These are phyloP conservation scores for Turritis glabra DNA, from an alignment of 345 rosid species.

Conservation along the genomic window DNA sequence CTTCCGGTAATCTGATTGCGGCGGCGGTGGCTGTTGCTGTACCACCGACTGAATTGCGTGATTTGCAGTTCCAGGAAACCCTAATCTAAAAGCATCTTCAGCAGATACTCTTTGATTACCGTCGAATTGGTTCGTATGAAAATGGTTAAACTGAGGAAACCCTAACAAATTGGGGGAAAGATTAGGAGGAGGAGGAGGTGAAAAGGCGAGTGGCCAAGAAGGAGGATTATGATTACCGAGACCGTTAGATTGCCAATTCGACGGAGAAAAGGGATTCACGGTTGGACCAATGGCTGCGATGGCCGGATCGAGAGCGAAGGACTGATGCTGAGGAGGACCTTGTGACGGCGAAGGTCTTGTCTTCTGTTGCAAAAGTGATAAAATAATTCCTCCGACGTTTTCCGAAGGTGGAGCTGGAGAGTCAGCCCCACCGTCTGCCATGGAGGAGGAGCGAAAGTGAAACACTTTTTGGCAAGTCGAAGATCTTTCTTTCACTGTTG, in stretches of 20 bases:
- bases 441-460: slow-evolving; percentile 19
- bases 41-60: slow-evolving; percentile 40
- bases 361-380: slow-evolving; percentile 65
- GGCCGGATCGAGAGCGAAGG: slow-evolving; percentile 65
- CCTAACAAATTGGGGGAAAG: slow-evolving; percentile 50
- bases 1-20: slow-evolving; percentile 39
- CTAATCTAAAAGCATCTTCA: slow-evolving; percentile 57
- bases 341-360: slow-evolving; percentile 26
- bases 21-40: slow-evolving; percentile 34
- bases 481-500: slow-evolving; percentile 20
- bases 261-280: slow-evolving; percentile 36
- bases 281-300: slow-evolving; percentile 80
- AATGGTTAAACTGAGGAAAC: slow-evolving; percentile 47
- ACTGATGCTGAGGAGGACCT: slow-evolving; percentile 21
- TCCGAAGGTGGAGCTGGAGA: slow-evolving; percentile 47
- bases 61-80: slow-evolving; percentile 43
- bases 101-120: slow-evolving; percentile 36
- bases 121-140: slow-evolving; percentile 38
- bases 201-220: slow-evolving; percentile 44
- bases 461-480: slow-evolving; percentile 17
- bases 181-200: slow-evolving; percentile 51
- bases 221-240: slow-evolving; percentile 37
- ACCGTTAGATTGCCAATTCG: slow-evolving; percentile 48
- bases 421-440: slow-evolving; percentile 65
- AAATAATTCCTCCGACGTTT: slow-evolving; percentile 74